Base-by-base conservation (phyloP, 1,284 basidiomycete species). In the Papiliotrema terrestris region DNA sequence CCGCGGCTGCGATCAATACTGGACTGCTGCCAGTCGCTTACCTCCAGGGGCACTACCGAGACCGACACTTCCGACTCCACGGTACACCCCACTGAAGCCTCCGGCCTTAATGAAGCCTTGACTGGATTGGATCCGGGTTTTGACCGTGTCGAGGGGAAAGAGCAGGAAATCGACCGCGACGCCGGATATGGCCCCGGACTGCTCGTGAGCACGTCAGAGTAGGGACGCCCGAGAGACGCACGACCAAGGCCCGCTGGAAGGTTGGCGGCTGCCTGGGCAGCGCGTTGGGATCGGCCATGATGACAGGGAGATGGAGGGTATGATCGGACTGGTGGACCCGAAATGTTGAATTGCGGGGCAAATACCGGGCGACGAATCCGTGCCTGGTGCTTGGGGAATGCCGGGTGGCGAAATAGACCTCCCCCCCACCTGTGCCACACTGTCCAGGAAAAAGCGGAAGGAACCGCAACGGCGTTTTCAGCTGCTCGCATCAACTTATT, bases 11-110 rank as follows among this genome's bases (percentile, higher is more conserved):
- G 5, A 29, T 8, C 20, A 25, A 45, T 9, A 46, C 3, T 22
- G 32, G 17, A 2, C 25, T 9, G 41, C 11, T 9, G 45, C n/a
- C n/a, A 5, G 26, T 15, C n/a, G 73, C 84, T 64, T 72, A 93
- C 92, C 92, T 71, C 95, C 95, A 0, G 96, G 95, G 14, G 95
- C 93, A 69, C 92, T 93, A 19, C 95, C 96, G 9, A 97, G 86
- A 0, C 93, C 87, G 1, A 98, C 94, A 73, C 92, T 96, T 19
- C 94, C 94, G 5, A 99, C 80, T 14, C 96, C 95, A 63, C 89
- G 88, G 78, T 99, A 99, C 14, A 98, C 84, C 8, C 93, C 93
- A 45, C 79, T 84, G 75, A 99, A 91, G 0, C 94, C 95, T 8
- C 96, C 95, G 1, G 91, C 86, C 23, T 81, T 79, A 54, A 84